Percentiles rank a stretch among this genome's conserved stretches.
phyloP scores from a whole-genome alignment of 495 filamentous ascomycete species.

The Usnea hakonensis region DNA sequence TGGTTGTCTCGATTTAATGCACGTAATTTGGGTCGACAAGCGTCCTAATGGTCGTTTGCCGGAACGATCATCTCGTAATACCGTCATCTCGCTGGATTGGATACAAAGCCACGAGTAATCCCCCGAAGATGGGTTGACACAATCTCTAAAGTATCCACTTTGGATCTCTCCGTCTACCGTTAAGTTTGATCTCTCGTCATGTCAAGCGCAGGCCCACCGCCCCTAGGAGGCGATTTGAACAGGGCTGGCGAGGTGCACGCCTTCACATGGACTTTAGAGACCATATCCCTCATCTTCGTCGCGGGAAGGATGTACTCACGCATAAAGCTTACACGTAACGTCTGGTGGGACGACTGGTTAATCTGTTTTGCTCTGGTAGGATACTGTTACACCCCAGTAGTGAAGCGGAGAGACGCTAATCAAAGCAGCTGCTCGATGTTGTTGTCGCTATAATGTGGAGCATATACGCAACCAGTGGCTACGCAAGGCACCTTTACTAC shows the following conservation, averaged over 20 bases:
- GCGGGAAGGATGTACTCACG: conserved; percentile 42
- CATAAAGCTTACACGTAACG: conserved; percentile 33
- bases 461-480: conserved; percentile 24
- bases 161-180: not conserved
- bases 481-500: conserved; percentile 27
- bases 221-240: conserved; percentile 10
- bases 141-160: not conserved
- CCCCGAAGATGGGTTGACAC: not conserved
- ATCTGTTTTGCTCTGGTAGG: conserved; percentile 39
- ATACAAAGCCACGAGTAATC: not conserved
- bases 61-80: not conserved
- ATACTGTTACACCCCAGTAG: not conserved
- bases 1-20: not conserved
- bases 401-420: not conserved
- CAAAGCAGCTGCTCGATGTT: conserved; percentile 18
- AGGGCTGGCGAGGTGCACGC: conserved; percentile 13
- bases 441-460: conserved; percentile 25
- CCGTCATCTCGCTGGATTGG: not conserved
- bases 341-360: conserved; percentile 46
- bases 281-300: conserved; percentile 30
- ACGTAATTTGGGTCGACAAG: not conserved
- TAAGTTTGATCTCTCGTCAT: conserved; percentile 20
- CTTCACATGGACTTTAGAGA: conserved; percentile 31
- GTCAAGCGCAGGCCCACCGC: conserved; percentile 7
- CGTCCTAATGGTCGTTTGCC: conserved; percentile 7